Evolutionary conservation across 202 grass and related monocot species (phyloP), one percentile per base, ranked within the genome.

Genomic region (Schoenoplectus triqueter): DNA sequence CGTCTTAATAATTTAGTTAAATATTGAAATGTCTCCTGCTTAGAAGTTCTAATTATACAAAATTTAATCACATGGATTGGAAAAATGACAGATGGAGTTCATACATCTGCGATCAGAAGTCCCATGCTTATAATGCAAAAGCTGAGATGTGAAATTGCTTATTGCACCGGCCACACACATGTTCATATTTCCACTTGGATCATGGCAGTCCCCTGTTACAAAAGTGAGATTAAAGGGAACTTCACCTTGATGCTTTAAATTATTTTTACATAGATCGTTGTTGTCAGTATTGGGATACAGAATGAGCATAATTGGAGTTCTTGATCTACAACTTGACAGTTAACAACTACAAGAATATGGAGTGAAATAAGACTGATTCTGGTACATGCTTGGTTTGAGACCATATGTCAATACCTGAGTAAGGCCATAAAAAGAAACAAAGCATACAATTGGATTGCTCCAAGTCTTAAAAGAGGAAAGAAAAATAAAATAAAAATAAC

Each of bases 91-190:
- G 1, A 0, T 1, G 5, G 5, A 7, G n/a, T 70, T 84, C 63
- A 73, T 90, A 94, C 95, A 92, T 87, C 81, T 87, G 47, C 92
- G 88, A 39, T 97, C 90, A 56, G 91, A 90, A 59, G 87, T 89
- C 46, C 88, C 91, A 7, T 97, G 89, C 69, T 80, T 93, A 86
- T 93, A 97, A 79, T 95, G 95, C 74, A 95, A 49, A 50, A 97
- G 92, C 86, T 95, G 92, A 2, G 88, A 89, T 0, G 91, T 93
- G 85, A 97, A 97, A 85, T 97, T 95, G 83, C 89, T 69, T 69
- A 97, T 86, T 73, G 92, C 95, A 41, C 95, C 95, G 19, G 91
- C 92, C 18, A 97, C 87, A 18, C 95, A 97, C 95, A 94, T 89
- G 80, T 92, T 85, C 46, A 86, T 82, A 50, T 60, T 71, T 11